Conservation (phyloP, 2,329 filamentous ascomycete genomes). For the Tolypocladium ovalisporum region DNA sequence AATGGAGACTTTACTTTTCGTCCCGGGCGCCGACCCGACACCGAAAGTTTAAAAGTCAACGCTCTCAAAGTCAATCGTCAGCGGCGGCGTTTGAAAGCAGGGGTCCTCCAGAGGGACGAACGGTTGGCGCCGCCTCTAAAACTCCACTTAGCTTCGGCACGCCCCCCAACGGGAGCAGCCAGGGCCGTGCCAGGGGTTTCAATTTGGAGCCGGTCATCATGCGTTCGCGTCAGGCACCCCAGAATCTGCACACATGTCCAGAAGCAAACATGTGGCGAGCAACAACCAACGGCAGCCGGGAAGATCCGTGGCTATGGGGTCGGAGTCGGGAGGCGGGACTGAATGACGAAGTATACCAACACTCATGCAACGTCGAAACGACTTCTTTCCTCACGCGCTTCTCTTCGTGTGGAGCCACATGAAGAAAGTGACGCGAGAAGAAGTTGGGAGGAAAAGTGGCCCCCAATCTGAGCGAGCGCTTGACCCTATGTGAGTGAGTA, state of each 20-base stretch:
- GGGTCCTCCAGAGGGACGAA: background rate
- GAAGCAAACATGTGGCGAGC: background rate
- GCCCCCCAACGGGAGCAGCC: background rate
- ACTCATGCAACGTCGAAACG: background rate
- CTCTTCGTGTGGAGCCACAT: too few relatives aligned
- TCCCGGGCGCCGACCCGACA: background rate
- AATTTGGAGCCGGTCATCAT: background rate
- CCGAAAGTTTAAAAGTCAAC: background rate
- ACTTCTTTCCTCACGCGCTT: too few relatives aligned
- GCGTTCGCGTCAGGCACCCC: background rate
- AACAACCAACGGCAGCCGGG: background rate
- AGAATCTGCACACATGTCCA: background rate
- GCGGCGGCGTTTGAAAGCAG: background rate
- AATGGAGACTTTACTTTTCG: background rate
- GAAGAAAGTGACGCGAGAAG: too few relatives aligned
- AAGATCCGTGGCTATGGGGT: background rate
- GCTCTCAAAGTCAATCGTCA: background rate
- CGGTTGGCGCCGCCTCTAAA: background rate
- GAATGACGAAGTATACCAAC: background rate
- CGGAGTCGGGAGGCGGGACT: too few relatives aligned
- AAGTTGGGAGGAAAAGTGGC: too few relatives aligned
- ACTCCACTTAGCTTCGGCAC: background rate
- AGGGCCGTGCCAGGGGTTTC: background rate
- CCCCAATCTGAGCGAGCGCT: too few relatives aligned
- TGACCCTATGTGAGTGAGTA: too few relatives aligned